These are phyloP conservation scores for Sphagnum contortum DNA, from an alignment of 225 moss, liverwort and hornwort genomes.

Conservation along the genomic window DNA sequence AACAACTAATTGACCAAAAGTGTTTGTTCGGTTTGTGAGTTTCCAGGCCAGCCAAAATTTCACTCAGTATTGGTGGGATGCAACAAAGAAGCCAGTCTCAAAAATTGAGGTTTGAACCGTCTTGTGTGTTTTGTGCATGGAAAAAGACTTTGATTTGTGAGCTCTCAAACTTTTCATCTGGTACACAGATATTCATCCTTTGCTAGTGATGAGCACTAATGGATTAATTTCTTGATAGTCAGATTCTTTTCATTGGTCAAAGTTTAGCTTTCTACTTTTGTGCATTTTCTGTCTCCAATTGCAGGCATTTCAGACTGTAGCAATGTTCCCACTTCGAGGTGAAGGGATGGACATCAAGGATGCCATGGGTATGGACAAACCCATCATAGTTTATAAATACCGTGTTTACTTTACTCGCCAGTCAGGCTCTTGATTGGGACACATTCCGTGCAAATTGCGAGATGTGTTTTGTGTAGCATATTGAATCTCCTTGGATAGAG, in stretches of 20 bases:
- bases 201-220: too few relatives aligned
- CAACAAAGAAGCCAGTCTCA: constrained; percentile 24
- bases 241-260: background rate
- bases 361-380: constrained; percentile 73
- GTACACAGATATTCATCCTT: too few relatives aligned
- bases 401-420: constrained; percentile 61
- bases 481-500: too few relatives aligned
- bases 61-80: constrained; percentile 88
- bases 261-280: too few relatives aligned
- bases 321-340: constrained; percentile 76
- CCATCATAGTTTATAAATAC: constrained; percentile 84
- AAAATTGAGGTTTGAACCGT: constrained; percentile 57
- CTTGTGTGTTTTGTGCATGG: background rate
- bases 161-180: too few relatives aligned
- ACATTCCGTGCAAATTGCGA: background rate
- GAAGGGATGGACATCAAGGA: constrained; percentile 49
- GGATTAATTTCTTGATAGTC: too few relatives aligned
- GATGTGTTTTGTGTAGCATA: too few relatives aligned
- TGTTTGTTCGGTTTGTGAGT: background rate
- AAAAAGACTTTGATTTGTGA: background rate
- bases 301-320: constrained; percentile 87
- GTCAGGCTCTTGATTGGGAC: constrained; percentile 6
- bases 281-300: background rate
- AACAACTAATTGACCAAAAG: background rate
- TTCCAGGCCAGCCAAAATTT: constrained; percentile 93